Evolutionary conservation across 2,329 filamentous ascomycete species (phyloP), one percentile per base, ranked within the genome.

Genomic region (Aaosphaeria pasadenensis): DNA sequence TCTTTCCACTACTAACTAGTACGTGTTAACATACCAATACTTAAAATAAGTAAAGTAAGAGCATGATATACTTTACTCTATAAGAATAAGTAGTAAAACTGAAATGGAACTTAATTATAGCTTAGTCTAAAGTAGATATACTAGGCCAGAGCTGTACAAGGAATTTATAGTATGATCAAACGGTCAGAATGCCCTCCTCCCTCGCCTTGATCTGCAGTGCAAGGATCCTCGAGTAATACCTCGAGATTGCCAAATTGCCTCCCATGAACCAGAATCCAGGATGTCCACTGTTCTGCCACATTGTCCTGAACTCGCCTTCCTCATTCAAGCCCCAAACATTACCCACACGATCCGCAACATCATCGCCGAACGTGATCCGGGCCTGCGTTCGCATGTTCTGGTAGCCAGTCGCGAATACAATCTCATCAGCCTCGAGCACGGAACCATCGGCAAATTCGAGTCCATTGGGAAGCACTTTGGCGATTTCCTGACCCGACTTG

Each of bases 221-320:
- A 35, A 78, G 42, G 31, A 75, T 69, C 30, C 72, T 63, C 9
- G 73, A 74, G 48, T 67, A 73, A 49, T 71, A 94, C 39, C 76
- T 63, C 4, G 64, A 64, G 40, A 73, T 60, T 1, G 67, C 66
- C 7, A 73, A 58, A 45, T 74, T 72, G 0, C 75, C 75, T 4
- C 75, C 75, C 47, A 69, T 67, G 49, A 74, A 77, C 67, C 71
- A 78, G 5, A 78, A 56, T 4, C 68, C 63, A 0, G 65, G 69
- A 51, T 72, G 57, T 6, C 62, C 62, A 44, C 53, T 57, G 45
- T 51, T 57, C 52, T 66, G 69, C 52, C 68, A 75, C 46, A 71
- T 71, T 0, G 72, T 75, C 44, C 69, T 63, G 30, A 77, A 58
- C 53, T 79, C 77, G 6, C 76, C 76, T 49, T 79, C 76, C 3